phyloP scores from a whole-genome alignment of 1,139 yeast species.

The Kurtzmaniella natalensis region DNA sequence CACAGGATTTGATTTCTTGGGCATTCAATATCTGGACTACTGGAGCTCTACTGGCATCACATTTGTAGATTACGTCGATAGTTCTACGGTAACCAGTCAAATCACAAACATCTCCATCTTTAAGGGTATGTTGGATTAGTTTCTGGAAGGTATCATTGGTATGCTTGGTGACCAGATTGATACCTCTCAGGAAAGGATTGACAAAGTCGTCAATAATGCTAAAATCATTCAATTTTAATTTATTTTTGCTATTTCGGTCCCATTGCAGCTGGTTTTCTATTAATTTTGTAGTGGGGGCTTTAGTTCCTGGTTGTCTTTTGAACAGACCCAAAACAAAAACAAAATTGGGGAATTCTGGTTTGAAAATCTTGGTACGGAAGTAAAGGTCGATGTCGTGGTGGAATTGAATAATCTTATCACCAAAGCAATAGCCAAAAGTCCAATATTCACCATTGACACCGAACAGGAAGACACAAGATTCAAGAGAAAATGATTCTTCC shows the following conservation, averaged over 20 bases:
- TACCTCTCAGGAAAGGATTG: conserved; percentile 13
- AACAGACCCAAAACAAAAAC: conserved; percentile 47
- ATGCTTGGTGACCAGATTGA: conserved; percentile 2
- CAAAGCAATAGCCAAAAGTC: conserved; percentile 59
- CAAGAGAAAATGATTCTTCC: conserved; percentile 18
- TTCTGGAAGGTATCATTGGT: conserved; percentile 13
- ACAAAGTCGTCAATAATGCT: conserved; percentile 17
- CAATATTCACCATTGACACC: conserved; percentile 51
- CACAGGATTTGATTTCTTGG: conserved; percentile 68
- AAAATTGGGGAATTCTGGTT: conserved; percentile 33
- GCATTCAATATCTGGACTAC: conserved; percentile 38
- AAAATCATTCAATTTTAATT: conserved; percentile 16
- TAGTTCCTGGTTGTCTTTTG: conserved; percentile 14
- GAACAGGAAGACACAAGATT: conserved; percentile 29
- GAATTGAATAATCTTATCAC: conserved; percentile 54
- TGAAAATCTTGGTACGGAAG: conserved; percentile 21
- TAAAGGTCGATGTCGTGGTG: conserved; percentile 34
- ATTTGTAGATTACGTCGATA: conserved; percentile 61
- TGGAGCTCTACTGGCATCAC: conserved; percentile 43
- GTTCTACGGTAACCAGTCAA: conserved; percentile 59
- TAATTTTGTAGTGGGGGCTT: conserved; percentile 14
- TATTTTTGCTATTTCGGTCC: conserved; percentile 1
- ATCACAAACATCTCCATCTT: conserved; percentile 70
- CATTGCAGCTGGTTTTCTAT: conserved; percentile 23
- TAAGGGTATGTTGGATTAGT: conserved; percentile 49